phyloP scores from a whole-genome alignment of 1,139 yeast species.

The Kodamaea plutei region DNA sequence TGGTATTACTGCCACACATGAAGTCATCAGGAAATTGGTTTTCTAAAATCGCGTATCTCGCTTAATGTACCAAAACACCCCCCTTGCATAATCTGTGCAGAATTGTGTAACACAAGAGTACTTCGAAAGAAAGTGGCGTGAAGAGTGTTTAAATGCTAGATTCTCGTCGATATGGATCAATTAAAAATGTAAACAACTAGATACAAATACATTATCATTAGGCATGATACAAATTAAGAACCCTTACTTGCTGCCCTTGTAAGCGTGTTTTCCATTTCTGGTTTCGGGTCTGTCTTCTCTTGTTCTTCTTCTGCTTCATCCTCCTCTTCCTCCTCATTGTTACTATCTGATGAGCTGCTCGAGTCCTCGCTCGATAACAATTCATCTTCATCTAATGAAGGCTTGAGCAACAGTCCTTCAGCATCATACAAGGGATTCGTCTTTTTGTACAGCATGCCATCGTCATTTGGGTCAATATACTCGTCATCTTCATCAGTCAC shows the following conservation, averaged over 20 bases:
- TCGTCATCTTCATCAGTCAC: conserved; percentile 45
- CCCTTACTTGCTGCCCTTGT: conserved; percentile 44
- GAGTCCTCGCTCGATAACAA: conserved; percentile 27
- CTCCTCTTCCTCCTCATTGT: conserved; percentile 25
- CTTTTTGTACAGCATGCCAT: conserved; percentile 69
- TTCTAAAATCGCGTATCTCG: too few relatives aligned
- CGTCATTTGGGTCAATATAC: conserved; percentile 78
- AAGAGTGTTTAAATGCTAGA: too few relatives aligned
- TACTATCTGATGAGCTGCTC: conserved; percentile 30
- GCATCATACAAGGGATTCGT: conserved; percentile 57
- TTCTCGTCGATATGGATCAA: conserved; percentile 2
- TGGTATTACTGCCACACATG: too few relatives aligned
- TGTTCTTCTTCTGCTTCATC: conserved; percentile 17
- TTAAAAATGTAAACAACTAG: conserved; percentile 2
- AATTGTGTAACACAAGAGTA: too few relatives aligned
- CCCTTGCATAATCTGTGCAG: too few relatives aligned
- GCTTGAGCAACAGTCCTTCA: conserved; percentile 29
- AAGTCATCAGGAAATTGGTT: too few relatives aligned
- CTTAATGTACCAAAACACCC: too few relatives aligned
- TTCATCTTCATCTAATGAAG: conserved; percentile 17
- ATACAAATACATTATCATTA: not conserved
- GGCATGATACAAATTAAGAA: conserved; percentile 6
- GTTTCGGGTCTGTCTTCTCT: conserved; percentile 6
- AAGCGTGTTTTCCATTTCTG: conserved; percentile 22
- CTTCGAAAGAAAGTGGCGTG: too few relatives aligned